phyloP scores from a whole-genome alignment of 768 basidiomycete genomes.

The Thelephora ganbajun region DNA sequence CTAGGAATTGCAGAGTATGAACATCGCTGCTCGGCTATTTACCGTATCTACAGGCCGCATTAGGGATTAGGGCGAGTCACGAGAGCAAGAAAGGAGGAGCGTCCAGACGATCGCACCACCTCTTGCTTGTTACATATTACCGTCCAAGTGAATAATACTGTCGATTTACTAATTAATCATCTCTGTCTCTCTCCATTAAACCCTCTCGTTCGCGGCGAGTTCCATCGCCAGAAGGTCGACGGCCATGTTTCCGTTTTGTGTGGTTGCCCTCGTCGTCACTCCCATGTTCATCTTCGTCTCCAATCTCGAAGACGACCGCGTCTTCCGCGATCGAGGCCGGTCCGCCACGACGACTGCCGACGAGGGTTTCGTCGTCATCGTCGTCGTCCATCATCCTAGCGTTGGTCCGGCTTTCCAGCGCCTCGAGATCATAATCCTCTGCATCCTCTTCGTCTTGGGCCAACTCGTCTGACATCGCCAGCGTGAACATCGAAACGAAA shows the following conservation, averaged over 20 bases:
- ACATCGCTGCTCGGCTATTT: constrained; percentile 79
- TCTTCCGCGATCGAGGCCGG: constrained; percentile 42
- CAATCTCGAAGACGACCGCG: constrained; percentile 81
- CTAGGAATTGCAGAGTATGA: constrained; percentile 91
- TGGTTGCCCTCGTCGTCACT: constrained; percentile 48
- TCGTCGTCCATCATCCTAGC: constrained; percentile 31
- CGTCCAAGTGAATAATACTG: too few species aligned
- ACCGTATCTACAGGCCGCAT: constrained; percentile 81
- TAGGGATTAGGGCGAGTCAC: constrained; percentile 29
- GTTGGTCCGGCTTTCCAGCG: constrained; percentile 43
- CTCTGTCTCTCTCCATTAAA: constrained; percentile 34
- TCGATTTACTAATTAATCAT: neutral
- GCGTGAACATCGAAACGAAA: constrained; percentile 32
- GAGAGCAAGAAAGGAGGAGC: too few species aligned
- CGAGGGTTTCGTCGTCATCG: constrained; percentile 62
- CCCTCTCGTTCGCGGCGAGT: constrained; percentile 46
- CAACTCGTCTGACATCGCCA: constrained; percentile 93
- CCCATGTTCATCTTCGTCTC: constrained; percentile 58
- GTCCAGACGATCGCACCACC: too few species aligned
- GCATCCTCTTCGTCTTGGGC: constrained; percentile 92
- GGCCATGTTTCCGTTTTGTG: constrained; percentile 35
- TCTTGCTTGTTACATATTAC: too few species aligned
- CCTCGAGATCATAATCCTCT: constrained; percentile 81
- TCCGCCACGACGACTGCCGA: constrained; percentile 40
- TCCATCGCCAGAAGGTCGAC: constrained; percentile 25